These are phyloP conservation scores for Spizellomyces punctatus DNA, from an alignment of 192 early-diverging fungal species.

Conservation along the genomic window DNA sequence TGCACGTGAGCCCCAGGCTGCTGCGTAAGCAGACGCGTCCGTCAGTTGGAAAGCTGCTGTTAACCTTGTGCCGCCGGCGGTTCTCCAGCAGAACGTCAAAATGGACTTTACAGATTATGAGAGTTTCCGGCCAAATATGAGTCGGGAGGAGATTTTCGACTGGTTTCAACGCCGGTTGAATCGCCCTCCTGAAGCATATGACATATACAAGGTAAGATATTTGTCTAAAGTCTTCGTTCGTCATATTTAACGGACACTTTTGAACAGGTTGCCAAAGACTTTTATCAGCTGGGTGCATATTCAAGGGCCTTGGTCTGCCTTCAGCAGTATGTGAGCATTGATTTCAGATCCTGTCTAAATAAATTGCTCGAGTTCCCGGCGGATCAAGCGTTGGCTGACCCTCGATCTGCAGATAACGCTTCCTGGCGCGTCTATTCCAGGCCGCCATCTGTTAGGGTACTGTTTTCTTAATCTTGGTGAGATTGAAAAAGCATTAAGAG, in stretches of 20 bases:
- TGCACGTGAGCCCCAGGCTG: no score
- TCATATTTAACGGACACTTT: background rate
- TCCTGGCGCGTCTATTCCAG: constrained; percentile 48
- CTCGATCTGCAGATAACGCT: constrained; percentile 42
- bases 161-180: constrained; percentile 57
- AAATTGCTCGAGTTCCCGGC: no score
- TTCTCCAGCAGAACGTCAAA: background rate
- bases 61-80: no score
- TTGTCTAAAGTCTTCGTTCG: background rate
- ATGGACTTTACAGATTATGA: constrained; percentile 5
- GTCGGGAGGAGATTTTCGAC: constrained; percentile 48
- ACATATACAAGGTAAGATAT: constrained; percentile 52
- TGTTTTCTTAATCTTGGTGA: constrained; percentile 61
- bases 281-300: constrained; percentile 63
- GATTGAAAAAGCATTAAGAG: constrained; percentile 48
- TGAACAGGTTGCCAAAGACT: constrained; percentile 56
- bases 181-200: constrained; percentile 51
- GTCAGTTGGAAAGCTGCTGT: no score
- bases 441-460: constrained; percentile 62
- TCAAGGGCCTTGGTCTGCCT: constrained; percentile 58
- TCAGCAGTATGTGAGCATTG: constrained; percentile 52
- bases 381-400: background rate
- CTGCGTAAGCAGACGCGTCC: no score
- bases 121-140: constrained; percentile 41
- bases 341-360: no score